Percentiles rank a stretch among this genome's conserved stretches.
Conservation (phyloP, 2,329 filamentous ascomycete genomes). For the Talaromyces rugulosus region DNA sequence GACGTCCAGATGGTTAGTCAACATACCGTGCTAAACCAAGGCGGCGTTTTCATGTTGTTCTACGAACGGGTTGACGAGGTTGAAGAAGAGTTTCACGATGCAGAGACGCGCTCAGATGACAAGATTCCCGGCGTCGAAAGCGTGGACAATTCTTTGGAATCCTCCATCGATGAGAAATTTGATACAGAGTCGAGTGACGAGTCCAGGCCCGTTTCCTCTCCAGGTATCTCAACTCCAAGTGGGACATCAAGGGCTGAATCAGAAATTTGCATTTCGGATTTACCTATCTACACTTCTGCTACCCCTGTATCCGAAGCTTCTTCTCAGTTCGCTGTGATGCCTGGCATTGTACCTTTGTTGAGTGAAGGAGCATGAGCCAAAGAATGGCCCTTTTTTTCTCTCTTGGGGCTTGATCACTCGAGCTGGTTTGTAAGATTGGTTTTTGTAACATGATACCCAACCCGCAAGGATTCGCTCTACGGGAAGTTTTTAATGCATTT, state of each 20-base stretch:
- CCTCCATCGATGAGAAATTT: background rate
- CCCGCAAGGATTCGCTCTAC: background rate
- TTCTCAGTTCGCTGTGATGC: background rate
- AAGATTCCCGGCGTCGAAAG: background rate
- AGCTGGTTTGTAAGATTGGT: background rate
- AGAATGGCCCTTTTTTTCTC: background rate
- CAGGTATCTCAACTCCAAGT: background rate
- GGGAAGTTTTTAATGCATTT: background rate
- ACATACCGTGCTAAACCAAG: conserved; percentile 66
- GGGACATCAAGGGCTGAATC: background rate
- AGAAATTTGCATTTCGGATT: conserved; percentile 1
- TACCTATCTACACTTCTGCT: background rate
- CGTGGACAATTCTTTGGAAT: background rate
- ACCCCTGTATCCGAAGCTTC: background rate
- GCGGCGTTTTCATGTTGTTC: conserved; percentile 94
- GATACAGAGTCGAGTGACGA: background rate
- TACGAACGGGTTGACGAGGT: conserved; percentile 68
- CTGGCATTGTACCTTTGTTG: background rate
- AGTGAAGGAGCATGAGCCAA: background rate
- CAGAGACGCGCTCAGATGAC: background rate
- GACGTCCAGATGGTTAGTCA: conserved; percentile 72
- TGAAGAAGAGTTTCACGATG: background rate
- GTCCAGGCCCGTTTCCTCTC: background rate
- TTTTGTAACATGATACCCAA: background rate
- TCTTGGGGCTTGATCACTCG: background rate